phyloP scores from a whole-genome alignment of 805 yeast genomes.

The Candida ovalis region DNA sequence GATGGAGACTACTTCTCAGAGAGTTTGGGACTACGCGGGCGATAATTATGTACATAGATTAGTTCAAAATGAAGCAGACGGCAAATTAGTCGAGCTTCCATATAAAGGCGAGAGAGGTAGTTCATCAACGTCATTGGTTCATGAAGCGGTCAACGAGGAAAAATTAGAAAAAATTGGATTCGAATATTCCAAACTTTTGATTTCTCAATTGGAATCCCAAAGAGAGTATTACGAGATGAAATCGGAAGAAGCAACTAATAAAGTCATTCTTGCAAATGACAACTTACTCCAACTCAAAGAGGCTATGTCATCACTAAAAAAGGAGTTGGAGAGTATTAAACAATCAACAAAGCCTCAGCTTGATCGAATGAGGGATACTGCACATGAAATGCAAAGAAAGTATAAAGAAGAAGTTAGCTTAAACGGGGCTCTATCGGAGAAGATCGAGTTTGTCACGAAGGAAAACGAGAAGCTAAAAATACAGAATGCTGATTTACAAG shows the following conservation, averaged over 20 bases:
- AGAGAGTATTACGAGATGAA: slow-evolving; percentile 72
- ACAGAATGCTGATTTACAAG: slow-evolving; percentile 48
- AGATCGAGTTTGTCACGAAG: slow-evolving; percentile 33
- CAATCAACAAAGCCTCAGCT: slow-evolving; percentile 14
- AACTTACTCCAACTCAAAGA: slow-evolving; percentile 30
- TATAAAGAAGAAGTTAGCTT: slow-evolving; percentile 46
- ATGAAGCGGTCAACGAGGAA: slow-evolving; percentile 28
- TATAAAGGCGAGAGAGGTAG: slow-evolving; percentile 23
- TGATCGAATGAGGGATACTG: slow-evolving; percentile 15
- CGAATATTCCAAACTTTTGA: slow-evolving; percentile 75
- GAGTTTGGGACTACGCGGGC: slow-evolving; percentile 95
- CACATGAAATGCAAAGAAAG: slow-evolving; percentile 21
- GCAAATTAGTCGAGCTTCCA: slow-evolving; percentile 79
- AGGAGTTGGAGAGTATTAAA: slow-evolving; percentile 8
- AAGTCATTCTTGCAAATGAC: slow-evolving; percentile 15
- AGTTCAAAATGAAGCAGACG: slow-evolving; percentile 81
- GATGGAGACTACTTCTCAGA: slow-evolving; percentile 77
- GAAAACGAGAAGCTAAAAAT: slow-evolving; percentile 33
- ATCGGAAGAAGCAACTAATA: slow-evolving; percentile 30
- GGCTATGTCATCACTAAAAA: slow-evolving; percentile 12
- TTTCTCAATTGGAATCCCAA: slow-evolving; percentile 82
- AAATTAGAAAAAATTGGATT: slow-evolving; percentile 56
- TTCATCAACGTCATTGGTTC: slow-evolving; percentile 7
- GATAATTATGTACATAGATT: slow-evolving; percentile 87
- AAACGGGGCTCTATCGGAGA: slow-evolving; percentile 37